A percentile compares a stretch with the other conserved stretches of the same genome.
These are phyloP conservation scores for Xylaria acuta DNA, from an alignment of 495 filamentous ascomycete species.

Conservation along the genomic window DNA sequence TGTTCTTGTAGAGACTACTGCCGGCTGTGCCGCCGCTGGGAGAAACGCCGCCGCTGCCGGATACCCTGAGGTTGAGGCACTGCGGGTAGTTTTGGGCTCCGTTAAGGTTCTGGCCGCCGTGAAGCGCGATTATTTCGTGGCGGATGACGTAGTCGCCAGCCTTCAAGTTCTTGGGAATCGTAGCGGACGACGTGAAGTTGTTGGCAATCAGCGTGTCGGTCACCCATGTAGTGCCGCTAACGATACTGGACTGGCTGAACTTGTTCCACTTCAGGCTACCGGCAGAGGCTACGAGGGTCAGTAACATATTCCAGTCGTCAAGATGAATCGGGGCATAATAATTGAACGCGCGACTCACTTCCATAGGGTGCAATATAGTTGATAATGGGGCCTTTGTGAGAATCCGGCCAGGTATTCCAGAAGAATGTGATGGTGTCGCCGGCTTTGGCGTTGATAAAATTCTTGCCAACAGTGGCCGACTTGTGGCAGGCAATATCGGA, in stretches of 20 bases:
- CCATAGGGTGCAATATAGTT: slow-evolving; percentile 72
- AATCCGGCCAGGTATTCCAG: slow-evolving; percentile 55
- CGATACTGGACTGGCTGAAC: slow-evolving; percentile 57
- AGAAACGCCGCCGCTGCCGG: slow-evolving; percentile 59
- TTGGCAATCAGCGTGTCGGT: slow-evolving; percentile 64
- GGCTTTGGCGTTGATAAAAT: slow-evolving; percentile 38
- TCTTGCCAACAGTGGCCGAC: slow-evolving; percentile 41
- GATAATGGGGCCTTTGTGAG: slow-evolving; percentile 44
- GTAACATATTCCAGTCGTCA: background rate
- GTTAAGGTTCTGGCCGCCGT: slow-evolving; percentile 57
- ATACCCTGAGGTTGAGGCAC: slow-evolving; percentile 71
- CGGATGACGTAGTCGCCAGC: slow-evolving; percentile 72
- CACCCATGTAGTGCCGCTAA: slow-evolving; percentile 63
- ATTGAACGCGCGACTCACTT: slow-evolving; percentile 36
- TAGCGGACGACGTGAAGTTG: slow-evolving; percentile 66
- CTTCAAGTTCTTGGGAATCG: slow-evolving; percentile 62
- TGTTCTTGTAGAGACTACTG: slow-evolving; percentile 59
- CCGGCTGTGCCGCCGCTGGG: slow-evolving; percentile 48
- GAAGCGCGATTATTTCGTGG: slow-evolving; percentile 74
- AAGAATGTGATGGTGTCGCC: slow-evolving; percentile 44
- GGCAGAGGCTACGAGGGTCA: slow-evolving; percentile 8
- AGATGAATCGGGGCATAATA: too few species aligned
- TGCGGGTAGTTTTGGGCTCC: slow-evolving; percentile 73
- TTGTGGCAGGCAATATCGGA: slow-evolving; percentile 52
- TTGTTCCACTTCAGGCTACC: slow-evolving; percentile 51